A percentile compares a stretch with the other conserved stretches of the same genome.
Conservation (phyloP, 352 stramenopile genomes). For the Globisporangium iwayamae region DNA sequence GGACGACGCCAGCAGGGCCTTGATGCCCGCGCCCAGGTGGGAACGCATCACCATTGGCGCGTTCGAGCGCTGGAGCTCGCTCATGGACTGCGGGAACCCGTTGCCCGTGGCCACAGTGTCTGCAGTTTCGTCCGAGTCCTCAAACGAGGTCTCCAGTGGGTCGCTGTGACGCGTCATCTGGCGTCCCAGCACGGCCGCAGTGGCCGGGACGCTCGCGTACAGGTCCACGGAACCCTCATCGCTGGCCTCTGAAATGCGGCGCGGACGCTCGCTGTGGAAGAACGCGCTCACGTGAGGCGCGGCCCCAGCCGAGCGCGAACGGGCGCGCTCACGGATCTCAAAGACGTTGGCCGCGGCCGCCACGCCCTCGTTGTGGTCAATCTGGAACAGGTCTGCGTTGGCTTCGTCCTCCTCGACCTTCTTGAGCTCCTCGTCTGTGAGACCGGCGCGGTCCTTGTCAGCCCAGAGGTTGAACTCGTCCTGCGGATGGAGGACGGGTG, state of each 20-base stretch:
- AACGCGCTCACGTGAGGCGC: conserved; percentile 9
- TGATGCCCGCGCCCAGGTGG: conserved; percentile 1
- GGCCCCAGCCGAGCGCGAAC: conserved; percentile 22
- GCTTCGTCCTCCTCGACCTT: conserved; percentile 3
- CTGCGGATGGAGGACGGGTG: conserved; percentile 1
- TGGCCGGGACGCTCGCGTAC: not conserved
- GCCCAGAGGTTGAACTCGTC: conserved; percentile 59
- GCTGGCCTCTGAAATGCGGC: conserved; percentile 41
- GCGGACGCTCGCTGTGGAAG: conserved; percentile 25
- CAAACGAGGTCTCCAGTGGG: conserved; percentile 10
- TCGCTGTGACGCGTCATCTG: conserved; percentile 9
- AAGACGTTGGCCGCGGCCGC: not conserved
- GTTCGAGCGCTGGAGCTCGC: conserved; percentile 26
- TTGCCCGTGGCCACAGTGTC: not conserved
- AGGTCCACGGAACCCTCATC: conserved; percentile 40
- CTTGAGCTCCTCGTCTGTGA: conserved; percentile 13
- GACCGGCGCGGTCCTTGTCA: conserved; percentile 18
- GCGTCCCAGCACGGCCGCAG: not conserved
- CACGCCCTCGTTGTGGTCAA: not conserved
- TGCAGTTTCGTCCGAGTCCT: conserved; percentile 15
- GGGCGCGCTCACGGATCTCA: not conserved
- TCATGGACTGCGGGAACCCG: conserved; percentile 1
- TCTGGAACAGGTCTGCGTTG: not conserved
- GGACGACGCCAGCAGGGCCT: conserved; percentile 22
- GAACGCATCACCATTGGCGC: conserved; percentile 28